Base-by-base conservation (phyloP, 192 early-diverging fungal species). In the Spizellomyces punctatus region DNA sequence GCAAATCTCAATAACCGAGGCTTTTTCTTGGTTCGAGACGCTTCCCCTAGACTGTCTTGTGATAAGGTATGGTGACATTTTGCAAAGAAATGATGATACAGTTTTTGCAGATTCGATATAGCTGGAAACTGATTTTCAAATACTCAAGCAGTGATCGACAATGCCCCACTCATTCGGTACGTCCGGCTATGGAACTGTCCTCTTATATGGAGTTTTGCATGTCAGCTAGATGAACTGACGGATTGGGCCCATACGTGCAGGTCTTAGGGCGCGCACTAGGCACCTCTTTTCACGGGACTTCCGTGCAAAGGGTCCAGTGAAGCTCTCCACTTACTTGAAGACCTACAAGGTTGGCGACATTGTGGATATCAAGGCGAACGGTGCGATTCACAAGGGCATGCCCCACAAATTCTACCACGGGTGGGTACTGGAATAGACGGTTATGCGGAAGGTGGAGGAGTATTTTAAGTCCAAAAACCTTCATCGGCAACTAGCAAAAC, bases 361-460 rank as follows among this genome's bases (percentile, higher is more conserved):
- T 71, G 96, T 98, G 69, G 96, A 99, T 85, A 95, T 99, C 88
- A 96, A 96, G 91, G 96, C 93, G 69, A 95, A 98, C 88, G 95
- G 92, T 85, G 95, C 97, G 75, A 83, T 97, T 82, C 97, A 99
- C 87, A 96, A 96, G 91, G 97, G 97, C 84, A 92, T 99, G 92
- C 97, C 97, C 76, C 97, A 99, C 94, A 99, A 98, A 91, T 99
- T 91, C 91, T 99, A 99, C 91, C 97, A 99, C 86, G 95, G 94
- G 91, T 91, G 78, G 36, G 49, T 78, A 19, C 27, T 36, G 27
- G 27, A 36, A 36, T 36, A 36, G 27, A 36, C 27, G 27, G 27
- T 36, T 36, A 0, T 36, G 27, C 27, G 27, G 27, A 36, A 36
- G 27, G 27, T 36, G 27, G 3, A 36, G 27, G 1, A 36, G 27